phyloP scores from a whole-genome alignment of 2,329 filamentous ascomycete genomes.

The Didymella pinodella region DNA sequence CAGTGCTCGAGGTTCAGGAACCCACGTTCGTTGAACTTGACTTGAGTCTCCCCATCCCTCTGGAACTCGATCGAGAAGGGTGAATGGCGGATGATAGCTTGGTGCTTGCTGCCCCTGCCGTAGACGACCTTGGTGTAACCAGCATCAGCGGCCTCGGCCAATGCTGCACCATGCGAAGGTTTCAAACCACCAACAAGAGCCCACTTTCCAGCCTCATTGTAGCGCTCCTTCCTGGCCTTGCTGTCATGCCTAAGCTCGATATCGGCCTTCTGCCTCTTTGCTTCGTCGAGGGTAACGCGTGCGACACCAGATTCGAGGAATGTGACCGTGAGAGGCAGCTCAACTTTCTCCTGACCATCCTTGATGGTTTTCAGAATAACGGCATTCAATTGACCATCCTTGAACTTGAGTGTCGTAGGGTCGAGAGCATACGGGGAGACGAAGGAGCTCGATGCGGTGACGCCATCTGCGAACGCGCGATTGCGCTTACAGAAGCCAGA shows the following conservation, averaged over 20 bases:
- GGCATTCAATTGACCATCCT: conserved; percentile 80
- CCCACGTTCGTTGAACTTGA: conserved; percentile 90
- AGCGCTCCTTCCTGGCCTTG: conserved; percentile 85
- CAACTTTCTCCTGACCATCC: conserved; percentile 71
- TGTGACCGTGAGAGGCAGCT: conserved; percentile 82
- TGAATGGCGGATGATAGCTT: conserved; percentile 81
- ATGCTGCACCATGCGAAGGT: conserved; percentile 73
- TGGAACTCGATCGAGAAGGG: conserved; percentile 89
- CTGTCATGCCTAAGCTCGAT: conserved; percentile 88
- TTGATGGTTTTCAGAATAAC: conserved; percentile 81
- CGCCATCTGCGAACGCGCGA: conserved; percentile 84
- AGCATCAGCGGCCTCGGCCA: conserved; percentile 70
- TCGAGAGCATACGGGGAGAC: conserved; percentile 81
- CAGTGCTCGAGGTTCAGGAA: conserved; percentile 95
- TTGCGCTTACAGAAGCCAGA: conserved; percentile 98
- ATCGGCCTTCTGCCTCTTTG: conserved; percentile 85
- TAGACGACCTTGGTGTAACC: conserved; percentile 79
- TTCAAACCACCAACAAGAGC: conserved; percentile 82
- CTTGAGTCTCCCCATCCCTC: conserved; percentile 79
- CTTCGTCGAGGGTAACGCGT: conserved; percentile 88
- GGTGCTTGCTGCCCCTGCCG: conserved; percentile 76
- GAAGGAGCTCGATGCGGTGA: conserved; percentile 72
- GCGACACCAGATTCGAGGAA: conserved; percentile 91
- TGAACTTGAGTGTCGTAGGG: conserved; percentile 75
- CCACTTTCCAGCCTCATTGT: conserved; percentile 90